Conservation (phyloP, 345 rosid genomes). For the Salix suchowensis region DNA sequence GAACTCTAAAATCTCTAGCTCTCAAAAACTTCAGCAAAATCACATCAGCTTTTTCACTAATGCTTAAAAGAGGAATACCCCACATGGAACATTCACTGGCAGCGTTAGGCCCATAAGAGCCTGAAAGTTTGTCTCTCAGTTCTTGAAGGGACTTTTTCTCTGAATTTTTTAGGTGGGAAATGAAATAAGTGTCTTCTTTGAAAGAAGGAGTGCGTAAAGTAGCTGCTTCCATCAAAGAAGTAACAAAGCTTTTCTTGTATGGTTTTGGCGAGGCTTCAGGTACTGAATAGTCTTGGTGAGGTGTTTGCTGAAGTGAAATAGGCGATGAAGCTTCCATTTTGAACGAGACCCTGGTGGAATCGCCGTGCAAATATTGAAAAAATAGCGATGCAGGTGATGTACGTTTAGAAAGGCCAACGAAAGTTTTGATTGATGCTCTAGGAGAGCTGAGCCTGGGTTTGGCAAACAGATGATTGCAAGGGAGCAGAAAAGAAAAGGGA, state of each 20-base stretch:
- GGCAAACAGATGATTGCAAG: neutral
- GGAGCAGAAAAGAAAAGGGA: neutral
- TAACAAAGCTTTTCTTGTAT: constrained; percentile 63
- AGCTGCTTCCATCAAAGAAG: constrained; percentile 71
- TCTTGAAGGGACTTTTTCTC: constrained; percentile 76
- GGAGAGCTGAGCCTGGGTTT: neutral
- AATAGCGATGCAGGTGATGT: neutral
- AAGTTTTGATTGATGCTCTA: neutral
- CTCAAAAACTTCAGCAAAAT: constrained; percentile 79
- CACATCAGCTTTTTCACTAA: constrained; percentile 70
- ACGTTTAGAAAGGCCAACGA: neutral
- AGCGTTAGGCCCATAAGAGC: constrained; percentile 23
- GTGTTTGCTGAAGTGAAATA: constrained; percentile 33
- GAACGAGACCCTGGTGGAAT: constrained; percentile 16
- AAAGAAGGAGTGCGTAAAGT: constrained; percentile 59
- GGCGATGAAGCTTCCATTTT: constrained; percentile 38
- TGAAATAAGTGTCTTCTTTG: constrained; percentile 82
- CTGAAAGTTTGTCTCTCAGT: constrained; percentile 52
- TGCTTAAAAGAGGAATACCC: constrained; percentile 63
- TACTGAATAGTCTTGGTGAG: constrained; percentile 10
- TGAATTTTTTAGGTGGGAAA: constrained; percentile 63
- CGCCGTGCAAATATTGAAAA: neutral
- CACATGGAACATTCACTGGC: constrained; percentile 51
- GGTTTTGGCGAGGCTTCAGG: constrained; percentile 38
- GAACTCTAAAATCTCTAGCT: constrained; percentile 77